Evolutionary conservation across 1,284 basidiomycete species (phyloP).

Genomic region (Boletellus sp.): DNA sequence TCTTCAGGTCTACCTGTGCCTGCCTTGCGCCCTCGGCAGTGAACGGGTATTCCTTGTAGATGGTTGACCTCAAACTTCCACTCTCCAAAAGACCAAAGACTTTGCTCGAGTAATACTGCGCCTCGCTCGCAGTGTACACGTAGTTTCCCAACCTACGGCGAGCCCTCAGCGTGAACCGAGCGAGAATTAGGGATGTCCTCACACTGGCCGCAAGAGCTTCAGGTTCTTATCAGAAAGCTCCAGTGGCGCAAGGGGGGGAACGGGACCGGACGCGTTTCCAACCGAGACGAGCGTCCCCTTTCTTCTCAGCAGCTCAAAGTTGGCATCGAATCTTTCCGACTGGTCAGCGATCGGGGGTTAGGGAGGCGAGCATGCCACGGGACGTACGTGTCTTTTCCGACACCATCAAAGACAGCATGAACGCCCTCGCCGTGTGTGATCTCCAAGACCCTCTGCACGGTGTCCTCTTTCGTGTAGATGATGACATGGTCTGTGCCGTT

Average conservation of each 20-base stretch:
- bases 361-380: background rate
- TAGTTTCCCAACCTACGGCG: conserved; percentile 59
- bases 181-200: conserved; percentile 27
- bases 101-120: conserved; percentile 48
- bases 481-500: conserved; percentile 89
- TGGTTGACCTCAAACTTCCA: conserved; percentile 65
- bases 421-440: conserved; percentile 84
- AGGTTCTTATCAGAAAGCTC: conserved; percentile 82
- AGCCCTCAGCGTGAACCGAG: background rate
- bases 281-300: conserved; percentile 87
- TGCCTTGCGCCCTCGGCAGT: conserved; percentile 74
- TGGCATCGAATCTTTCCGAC: conserved; percentile 65
- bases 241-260: conserved; percentile 69
- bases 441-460: conserved; percentile 68
- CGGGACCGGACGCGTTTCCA: conserved; percentile 87
- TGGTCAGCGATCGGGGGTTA: background rate
- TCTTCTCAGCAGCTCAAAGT: conserved; percentile 77
- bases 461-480: conserved; percentile 71
- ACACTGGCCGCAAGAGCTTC: conserved; percentile 75
- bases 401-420: conserved; percentile 88
- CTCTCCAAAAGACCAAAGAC: conserved; percentile 63
- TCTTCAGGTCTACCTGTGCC: conserved; percentile 77
- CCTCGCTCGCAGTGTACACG: conserved; percentile 24
- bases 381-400: conserved; percentile 86
- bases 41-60: conserved; percentile 82